Base-by-base conservation (phyloP, 106 monocot species). In the Ottelia alismoides region DNA sequence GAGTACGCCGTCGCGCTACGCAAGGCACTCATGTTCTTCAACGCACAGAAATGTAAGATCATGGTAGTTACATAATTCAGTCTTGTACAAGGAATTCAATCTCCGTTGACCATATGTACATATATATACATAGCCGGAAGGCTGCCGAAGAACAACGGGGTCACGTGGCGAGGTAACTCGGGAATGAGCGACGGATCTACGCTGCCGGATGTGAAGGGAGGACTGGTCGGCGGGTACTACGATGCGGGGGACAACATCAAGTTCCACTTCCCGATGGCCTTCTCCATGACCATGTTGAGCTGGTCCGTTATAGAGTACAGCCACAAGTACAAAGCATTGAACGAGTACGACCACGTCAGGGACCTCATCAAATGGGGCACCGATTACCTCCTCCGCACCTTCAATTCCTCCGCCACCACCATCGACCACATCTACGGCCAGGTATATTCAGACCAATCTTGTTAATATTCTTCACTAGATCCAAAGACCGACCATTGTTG, bases 241-340 rank as follows among this genome's bases (percentile, higher is more conserved):
- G 98, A 99, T 28, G 90, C 90, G 53, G 98, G 98, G 14, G 98
- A 99, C 68, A 99, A 90, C 64, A 99, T 99, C 27, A 99, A 99
- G 67, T 99, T 99, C 73, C 79, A 99, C 57, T 99, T 90, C 57
- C 98, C 98, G 1, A 77, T 99, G 85, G 90, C 98, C 16, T 99
- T 86, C 73, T 90, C 98, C 44, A 86, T 99, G 85, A 73, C 77
- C 0, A 26, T 99, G 10, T 59, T 99, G 18, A 99, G 98, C 54
- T 99, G 98, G 90, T 85, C 98, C 0, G 90, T 80, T 27, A 67
- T 99, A 5, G 90, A 99, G 54, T 99, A 99, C 29, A 69, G 82
- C 55, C 64, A 70, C 35, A 99, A 90, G 55, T 90, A 86, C 74
- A 83, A 78, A 43, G 76, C 69, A 11, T 47, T 85, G 4, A 85